A percentile compares a stretch with the other conserved stretches of the same genome.
phyloP scores from a whole-genome alignment of 768 basidiomycete species.

The Phaeolepiota aurea region DNA sequence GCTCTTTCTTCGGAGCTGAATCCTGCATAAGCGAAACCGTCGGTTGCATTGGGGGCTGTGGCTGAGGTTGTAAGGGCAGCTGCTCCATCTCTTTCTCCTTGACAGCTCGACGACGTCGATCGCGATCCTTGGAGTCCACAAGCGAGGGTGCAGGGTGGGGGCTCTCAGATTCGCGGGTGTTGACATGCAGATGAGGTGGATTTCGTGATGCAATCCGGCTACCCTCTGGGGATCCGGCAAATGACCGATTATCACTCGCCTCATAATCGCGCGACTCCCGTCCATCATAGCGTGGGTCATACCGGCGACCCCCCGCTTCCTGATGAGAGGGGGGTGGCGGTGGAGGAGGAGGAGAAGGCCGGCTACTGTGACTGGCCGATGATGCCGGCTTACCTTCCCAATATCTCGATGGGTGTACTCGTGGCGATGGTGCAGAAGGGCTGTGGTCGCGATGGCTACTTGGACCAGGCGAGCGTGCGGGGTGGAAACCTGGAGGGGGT shows the following conservation, averaged over 20 bases:
- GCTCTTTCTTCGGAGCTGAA: conserved; percentile 46
- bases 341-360: conserved; percentile 23
- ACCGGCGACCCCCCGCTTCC: conserved; percentile 42
- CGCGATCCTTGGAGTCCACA: conserved; percentile 37
- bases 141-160: conserved; percentile 35
- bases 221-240: conserved; percentile 41
- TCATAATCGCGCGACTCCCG: conserved; percentile 42
- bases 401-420: conserved; percentile 39
- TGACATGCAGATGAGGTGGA: conserved; percentile 21
- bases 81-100: conserved; percentile 41
- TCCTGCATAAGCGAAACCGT: conserved; percentile 24
- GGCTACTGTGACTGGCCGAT: conserved; percentile 21
- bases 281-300: conserved; percentile 58
- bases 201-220: conserved; percentile 22
- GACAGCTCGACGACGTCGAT: conserved; percentile 25
- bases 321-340: conserved; percentile 24
- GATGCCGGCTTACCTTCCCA: conserved; percentile 56
- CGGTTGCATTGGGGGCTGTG: conserved; percentile 7
- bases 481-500: conserved; percentile 22
- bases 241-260: conserved; percentile 27
- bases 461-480: conserved; percentile 31
- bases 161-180: conserved; percentile 49
- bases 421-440: conserved; percentile 57
- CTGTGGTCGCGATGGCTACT: conserved; percentile 30
- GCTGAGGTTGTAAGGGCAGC: conserved; percentile 11